Conservation (phyloP, 768 basidiomycete genomes). For the Gymnopilus junonius region DNA sequence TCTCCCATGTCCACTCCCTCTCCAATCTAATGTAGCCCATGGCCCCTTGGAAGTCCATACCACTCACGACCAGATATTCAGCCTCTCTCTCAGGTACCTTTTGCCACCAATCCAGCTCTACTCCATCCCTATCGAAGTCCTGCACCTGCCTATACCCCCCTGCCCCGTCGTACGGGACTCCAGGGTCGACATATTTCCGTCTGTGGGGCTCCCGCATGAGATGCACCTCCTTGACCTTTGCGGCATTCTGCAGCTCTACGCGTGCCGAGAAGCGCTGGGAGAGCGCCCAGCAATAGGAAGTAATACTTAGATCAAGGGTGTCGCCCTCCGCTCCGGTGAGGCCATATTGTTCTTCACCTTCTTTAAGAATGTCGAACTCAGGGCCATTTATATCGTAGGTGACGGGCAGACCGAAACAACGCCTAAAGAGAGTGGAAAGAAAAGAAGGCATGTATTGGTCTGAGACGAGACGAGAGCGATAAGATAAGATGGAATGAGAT, state of each 20-base stretch:
- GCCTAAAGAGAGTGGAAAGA: neutral
- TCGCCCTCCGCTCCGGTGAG: neutral
- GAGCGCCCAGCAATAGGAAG: neutral
- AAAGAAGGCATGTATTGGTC: neutral
- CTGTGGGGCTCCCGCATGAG: neutral
- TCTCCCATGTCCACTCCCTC: neutral
- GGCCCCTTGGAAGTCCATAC: neutral
- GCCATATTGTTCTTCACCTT: neutral
- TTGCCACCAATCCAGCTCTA: slow-evolving; percentile 1
- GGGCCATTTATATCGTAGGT: neutral
- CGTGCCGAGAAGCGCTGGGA: neutral
- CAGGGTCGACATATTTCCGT: neutral
- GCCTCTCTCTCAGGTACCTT: neutral
- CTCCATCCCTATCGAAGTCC: slow-evolving; percentile 1
- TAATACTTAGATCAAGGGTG: neutral
- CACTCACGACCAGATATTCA: neutral
- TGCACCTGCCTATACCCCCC: neutral
- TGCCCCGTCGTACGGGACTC: neutral
- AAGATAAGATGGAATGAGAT: neutral
- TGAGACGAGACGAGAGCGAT: neutral
- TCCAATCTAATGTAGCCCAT: neutral
- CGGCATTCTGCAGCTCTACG: neutral
- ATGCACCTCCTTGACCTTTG: neutral
- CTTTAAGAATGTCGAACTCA: neutral
- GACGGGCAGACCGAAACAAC: neutral